A percentile compares a stretch with the other conserved stretches of the same genome.
Evolutionary conservation across 2,329 filamentous ascomycete genomes (phyloP).

Genomic region (Colletotrichum lindemuthianum): DNA sequence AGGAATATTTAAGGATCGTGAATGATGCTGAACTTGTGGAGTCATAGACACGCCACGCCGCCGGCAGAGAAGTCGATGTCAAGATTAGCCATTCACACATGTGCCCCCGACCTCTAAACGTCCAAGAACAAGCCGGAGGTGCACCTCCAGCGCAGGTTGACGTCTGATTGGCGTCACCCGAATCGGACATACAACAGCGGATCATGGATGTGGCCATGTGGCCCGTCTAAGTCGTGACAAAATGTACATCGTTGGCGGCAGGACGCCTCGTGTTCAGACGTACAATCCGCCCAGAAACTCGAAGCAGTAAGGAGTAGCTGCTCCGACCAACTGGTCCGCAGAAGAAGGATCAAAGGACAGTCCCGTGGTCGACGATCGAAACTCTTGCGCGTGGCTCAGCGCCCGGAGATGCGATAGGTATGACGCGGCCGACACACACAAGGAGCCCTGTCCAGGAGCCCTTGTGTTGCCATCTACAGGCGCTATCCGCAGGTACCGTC

Average conservation of each 20-base stretch:
- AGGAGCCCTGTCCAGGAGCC: background rate
- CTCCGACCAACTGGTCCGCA: constrained; percentile 3
- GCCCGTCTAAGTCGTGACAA: background rate
- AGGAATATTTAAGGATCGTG: no score
- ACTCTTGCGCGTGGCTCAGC: background rate
- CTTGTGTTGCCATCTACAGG: background rate
- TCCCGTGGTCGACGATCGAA: constrained; percentile 5
- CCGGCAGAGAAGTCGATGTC: background rate
- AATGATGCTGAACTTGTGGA: no score
- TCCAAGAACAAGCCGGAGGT: background rate
- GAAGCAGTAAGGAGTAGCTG: constrained; percentile 6
- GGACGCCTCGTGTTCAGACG: background rate
- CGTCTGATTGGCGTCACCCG: constrained; percentile 21
- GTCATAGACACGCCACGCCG: background rate
- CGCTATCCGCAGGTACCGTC: background rate
- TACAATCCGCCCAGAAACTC: background rate
- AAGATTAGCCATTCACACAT: background rate
- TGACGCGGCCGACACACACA: constrained; percentile 13
- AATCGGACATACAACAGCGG: background rate
- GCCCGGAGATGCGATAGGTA: background rate
- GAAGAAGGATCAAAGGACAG: background rate
- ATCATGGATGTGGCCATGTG: background rate
- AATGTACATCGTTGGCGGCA: background rate
- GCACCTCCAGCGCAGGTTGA: background rate
- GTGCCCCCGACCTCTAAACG: background rate